These are phyloP conservation scores for Deinandra increscens DNA, from an alignment of 129 eudicot genomes.

Conservation along the genomic window DNA sequence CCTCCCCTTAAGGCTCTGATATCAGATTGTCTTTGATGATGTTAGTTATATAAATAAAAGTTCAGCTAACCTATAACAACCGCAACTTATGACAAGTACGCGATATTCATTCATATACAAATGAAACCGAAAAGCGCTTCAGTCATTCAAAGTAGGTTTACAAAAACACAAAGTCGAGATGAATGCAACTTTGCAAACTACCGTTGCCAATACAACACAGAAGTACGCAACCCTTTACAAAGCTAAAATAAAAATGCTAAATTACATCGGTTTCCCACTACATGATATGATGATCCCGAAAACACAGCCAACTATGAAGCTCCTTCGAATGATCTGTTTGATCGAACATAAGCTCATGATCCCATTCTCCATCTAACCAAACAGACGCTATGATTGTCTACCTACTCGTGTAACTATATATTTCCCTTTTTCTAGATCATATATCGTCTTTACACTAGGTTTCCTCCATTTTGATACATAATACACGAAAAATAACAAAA, in stretches of 20 bases:
- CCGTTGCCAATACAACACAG: slow-evolving; percentile 2
- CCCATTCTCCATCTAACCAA: slow-evolving; percentile 3
- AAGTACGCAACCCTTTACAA: not conserved
- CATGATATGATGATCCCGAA: slow-evolving; percentile 18
- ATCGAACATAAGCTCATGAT: slow-evolving; percentile 9
- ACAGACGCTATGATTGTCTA: slow-evolving; percentile 50
- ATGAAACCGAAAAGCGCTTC: not conserved
- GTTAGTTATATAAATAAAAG: no score
- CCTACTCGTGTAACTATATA: slow-evolving; percentile 78
- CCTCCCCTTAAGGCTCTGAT: no score
- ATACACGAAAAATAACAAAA: slow-evolving; percentile 45
- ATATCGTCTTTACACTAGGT: slow-evolving; percentile 79
- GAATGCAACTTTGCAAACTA: slow-evolving; percentile 3
- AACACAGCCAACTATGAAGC: slow-evolving; percentile 19
- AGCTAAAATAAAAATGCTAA: slow-evolving; percentile 6
- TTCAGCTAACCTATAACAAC: no score
- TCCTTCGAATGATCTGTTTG: slow-evolving; percentile 15
- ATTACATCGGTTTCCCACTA: slow-evolving; percentile 34
- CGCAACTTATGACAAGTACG: no score
- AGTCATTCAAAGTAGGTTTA: not conserved
- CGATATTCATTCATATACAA: not conserved
- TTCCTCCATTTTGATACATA: slow-evolving; percentile 63
- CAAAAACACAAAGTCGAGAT: not conserved
- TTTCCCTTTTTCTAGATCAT: slow-evolving; percentile 89
- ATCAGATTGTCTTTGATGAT: no score